These are phyloP conservation scores for Adansonia madagascariensis DNA, from an alignment of 441 rosid genomes.

Conservation along the genomic window DNA sequence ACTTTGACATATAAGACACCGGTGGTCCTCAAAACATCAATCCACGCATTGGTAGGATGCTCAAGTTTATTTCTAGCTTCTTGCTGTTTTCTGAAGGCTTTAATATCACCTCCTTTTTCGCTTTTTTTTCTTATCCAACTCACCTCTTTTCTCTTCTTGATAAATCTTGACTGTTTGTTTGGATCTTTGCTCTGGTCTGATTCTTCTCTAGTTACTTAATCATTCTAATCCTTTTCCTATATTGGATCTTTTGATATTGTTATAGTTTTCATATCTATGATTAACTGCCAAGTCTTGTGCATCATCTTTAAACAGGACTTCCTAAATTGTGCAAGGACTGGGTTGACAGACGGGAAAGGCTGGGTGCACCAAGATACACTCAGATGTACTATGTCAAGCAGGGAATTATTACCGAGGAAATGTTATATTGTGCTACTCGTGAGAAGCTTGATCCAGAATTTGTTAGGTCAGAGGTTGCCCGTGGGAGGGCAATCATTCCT, in stretches of 20 bases:
- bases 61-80: not conserved
- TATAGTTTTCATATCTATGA: conserved; percentile 1
- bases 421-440: conserved; percentile 84
- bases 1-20: conserved; percentile 87
- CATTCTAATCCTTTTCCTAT: not conserved
- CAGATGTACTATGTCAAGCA: conserved; percentile 98
- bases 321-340: conserved; percentile 85
- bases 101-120: not conserved
- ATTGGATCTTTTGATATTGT: not conserved
- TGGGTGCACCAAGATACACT: conserved; percentile 81
- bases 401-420: conserved; percentile 92
- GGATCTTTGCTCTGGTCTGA: not conserved
- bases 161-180: conserved; percentile 7
- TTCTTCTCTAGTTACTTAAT: not conserved
- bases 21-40: conserved; percentile 88
- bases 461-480: conserved; percentile 94
- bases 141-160: not conserved
- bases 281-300: conserved; percentile 22
- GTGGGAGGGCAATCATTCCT: conserved; percentile 97
- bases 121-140: not conserved
- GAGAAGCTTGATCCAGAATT: conserved; percentile 97
- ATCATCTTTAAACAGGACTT: conserved; percentile 60
- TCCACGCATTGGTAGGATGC: conserved; percentile 62
- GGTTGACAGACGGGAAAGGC: conserved; percentile 79
- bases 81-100: conserved; percentile 8